phyloP scores from a whole-genome alignment of 2,329 filamentous ascomycete genomes.

The Cytospora piceae region DNA sequence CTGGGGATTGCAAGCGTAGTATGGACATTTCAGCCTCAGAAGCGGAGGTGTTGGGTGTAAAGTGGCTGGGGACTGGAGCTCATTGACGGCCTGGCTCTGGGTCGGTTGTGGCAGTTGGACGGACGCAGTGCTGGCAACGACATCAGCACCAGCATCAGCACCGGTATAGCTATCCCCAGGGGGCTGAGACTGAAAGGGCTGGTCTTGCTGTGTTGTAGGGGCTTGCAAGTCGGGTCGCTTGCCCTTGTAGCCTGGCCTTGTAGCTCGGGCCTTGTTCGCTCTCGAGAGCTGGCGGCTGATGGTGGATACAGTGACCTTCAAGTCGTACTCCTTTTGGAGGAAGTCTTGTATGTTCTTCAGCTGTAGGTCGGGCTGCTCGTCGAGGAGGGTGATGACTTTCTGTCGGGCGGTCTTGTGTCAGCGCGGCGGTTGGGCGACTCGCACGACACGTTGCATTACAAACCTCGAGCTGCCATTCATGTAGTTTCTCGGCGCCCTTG shows the following conservation, averaged over 20 bases:
- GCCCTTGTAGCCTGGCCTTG: slow-evolving; percentile 28
- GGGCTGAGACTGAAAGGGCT: neutral
- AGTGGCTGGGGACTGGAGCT: neutral
- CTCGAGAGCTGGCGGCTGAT: slow-evolving; percentile 28
- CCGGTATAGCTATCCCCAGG: neutral
- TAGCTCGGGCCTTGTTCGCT: slow-evolving; percentile 23
- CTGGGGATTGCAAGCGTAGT: slow-evolving; percentile 17
- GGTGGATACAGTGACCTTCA: slow-evolving; percentile 27
- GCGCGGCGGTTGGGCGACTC: neutral
- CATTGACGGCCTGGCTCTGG: neutral
- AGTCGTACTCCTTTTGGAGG: slow-evolving; percentile 26
- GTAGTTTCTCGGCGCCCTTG: slow-evolving; percentile 30
- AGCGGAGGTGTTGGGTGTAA: neutral
- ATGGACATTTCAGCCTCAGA: slow-evolving; percentile 25
- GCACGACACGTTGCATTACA: neutral
- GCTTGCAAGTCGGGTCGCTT: slow-evolving; percentile 28
- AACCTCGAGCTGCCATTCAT: slow-evolving; percentile 30
- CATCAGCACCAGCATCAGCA: neutral
- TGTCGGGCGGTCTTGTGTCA: slow-evolving; percentile 6
- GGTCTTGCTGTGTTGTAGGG: neutral
- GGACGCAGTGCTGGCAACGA: neutral
- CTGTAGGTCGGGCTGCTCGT: slow-evolving; percentile 25
- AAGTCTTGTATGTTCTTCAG: slow-evolving; percentile 28
- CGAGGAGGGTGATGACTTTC: slow-evolving; percentile 29
- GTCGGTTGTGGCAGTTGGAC: neutral